Base-by-base conservation (phyloP, 768 basidiomycete genomes). In the Myochromella boudieri region DNA sequence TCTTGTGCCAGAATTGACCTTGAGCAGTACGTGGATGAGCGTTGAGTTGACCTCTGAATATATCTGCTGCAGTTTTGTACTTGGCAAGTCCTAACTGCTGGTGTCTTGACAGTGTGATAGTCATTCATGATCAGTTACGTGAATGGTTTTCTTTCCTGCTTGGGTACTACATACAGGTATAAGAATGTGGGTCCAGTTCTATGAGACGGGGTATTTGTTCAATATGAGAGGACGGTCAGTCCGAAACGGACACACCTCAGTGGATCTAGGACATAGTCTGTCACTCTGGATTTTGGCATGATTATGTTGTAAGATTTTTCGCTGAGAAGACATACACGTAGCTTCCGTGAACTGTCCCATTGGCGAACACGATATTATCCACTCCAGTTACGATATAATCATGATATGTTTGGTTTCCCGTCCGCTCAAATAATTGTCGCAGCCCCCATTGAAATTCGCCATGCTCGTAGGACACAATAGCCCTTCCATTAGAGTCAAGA, bases 1-100 rank as follows among this genome's bases (percentile, higher is more conserved):
- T 54, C 48, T 73, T 74, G 59, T 76, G 74, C 74, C 74, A 75
- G 52, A 74, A 75, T 48, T 72, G 71, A 6, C 75, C 74, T 55
- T 74, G 60, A 0, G 62, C 63, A 12, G 72, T 76, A 14, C 75
- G 71, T 18, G 74, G 71, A 47, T 76, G 74, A 9, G 52, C 60
- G 49, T 72, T 56, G 8, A 75, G 60, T 54, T 75, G 75, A 10
- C 42, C 40, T 7, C 68, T 64, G 58, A 65, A 74, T 17, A 52
- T 68, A 43, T 70, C 66, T 24, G 71, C 69, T 0, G 73, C 75
- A 12, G 44, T 66, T 47, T 70, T 74, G 57, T 68, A 75, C 49
- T 74, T 75, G 14, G 53, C 39, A 14, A 63, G 45, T 4, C 60
- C 59, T 1, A 70, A 74, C 42, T 61, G 44, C 17, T 68, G 53